phyloP scores from a whole-genome alignment of 208 protist species.

The Phytomonas sp. region DNA sequence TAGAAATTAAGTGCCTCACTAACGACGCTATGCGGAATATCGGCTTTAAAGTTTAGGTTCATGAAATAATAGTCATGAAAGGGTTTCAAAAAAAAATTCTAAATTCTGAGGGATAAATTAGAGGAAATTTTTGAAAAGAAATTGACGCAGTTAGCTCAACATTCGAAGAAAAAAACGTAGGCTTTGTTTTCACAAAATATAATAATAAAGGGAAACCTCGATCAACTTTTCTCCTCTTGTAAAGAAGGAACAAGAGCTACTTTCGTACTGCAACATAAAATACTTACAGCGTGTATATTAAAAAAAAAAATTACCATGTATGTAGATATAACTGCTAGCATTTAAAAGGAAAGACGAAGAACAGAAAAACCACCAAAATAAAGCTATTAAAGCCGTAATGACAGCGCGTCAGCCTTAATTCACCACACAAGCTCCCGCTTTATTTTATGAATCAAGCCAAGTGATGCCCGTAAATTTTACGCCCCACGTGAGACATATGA shows the following conservation, averaged over 20 bases:
- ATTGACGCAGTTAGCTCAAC: neutral
- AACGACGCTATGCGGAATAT: conserved; percentile 28
- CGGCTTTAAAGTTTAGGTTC: neutral
- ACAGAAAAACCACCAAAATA: neutral
- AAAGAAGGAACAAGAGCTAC: neutral
- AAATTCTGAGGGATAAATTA: neutral
- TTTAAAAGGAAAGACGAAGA: neutral
- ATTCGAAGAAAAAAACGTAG: neutral
- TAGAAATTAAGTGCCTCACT: conserved; percentile 27
- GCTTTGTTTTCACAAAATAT: neutral
- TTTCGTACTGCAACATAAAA: neutral
- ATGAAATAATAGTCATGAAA: neutral
- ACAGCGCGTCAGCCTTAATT: too few species aligned
- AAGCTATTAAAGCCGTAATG: neutral
- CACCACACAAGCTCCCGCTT: too few species aligned
- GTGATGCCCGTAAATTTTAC: too few species aligned
- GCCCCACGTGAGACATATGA: too few species aligned
- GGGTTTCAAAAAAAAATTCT: neutral
- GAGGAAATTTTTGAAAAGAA: neutral
- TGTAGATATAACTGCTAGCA: neutral
- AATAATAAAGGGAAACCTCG: neutral
- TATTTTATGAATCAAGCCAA: too few species aligned
- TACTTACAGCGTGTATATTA: neutral
- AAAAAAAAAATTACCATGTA: neutral
- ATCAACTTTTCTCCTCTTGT: neutral